Evolutionary conservation across 352 stramenopile species (phyloP).

Genomic region (Hyphochytrium catenoides): DNA sequence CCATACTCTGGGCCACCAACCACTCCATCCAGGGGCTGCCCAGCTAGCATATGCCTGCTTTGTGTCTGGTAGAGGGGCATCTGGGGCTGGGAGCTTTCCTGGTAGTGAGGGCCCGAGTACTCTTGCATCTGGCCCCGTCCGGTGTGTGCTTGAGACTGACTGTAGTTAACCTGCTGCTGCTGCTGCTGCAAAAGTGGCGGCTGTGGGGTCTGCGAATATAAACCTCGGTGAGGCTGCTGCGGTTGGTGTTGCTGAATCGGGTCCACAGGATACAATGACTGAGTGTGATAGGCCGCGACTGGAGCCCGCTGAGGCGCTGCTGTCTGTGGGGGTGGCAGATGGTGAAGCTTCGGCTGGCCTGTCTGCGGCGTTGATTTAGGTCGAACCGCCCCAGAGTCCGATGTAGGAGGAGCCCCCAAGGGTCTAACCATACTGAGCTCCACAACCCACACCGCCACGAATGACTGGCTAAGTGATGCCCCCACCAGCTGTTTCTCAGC

Average conservation of each 20-base stretch:
- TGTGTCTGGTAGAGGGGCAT: too few relatives aligned
- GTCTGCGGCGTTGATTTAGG: too few relatives aligned
- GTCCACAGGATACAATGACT: too few relatives aligned
- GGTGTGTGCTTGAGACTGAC: too few relatives aligned
- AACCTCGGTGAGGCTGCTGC: neutral
- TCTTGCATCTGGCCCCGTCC: too few relatives aligned
- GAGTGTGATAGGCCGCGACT: too few relatives aligned
- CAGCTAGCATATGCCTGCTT: too few relatives aligned
- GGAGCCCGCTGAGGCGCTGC: neutral
- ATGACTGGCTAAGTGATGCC: slow-evolving; percentile 43
- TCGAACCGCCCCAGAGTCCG: neutral
- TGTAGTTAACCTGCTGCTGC: too few relatives aligned
- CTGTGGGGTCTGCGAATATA: neutral
- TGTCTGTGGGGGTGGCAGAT: neutral
- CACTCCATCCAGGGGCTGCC: too few relatives aligned
- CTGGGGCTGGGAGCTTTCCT: too few relatives aligned
- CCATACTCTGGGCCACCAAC: too few relatives aligned
- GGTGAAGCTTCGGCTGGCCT: neutral
- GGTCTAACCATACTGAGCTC: slow-evolving; percentile 38
- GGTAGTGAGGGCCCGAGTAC: too few relatives aligned
- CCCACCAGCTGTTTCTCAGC: slow-evolving; percentile 58
- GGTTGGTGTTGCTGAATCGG: slow-evolving; percentile 1
- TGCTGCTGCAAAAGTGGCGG: neutral
- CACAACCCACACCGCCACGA: slow-evolving; percentile 46
- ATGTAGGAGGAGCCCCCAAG: slow-evolving; percentile 11